Evolutionary conservation across 2,329 filamentous ascomycete species (phyloP).

Genomic region (Penicillium frequentans): DNA sequence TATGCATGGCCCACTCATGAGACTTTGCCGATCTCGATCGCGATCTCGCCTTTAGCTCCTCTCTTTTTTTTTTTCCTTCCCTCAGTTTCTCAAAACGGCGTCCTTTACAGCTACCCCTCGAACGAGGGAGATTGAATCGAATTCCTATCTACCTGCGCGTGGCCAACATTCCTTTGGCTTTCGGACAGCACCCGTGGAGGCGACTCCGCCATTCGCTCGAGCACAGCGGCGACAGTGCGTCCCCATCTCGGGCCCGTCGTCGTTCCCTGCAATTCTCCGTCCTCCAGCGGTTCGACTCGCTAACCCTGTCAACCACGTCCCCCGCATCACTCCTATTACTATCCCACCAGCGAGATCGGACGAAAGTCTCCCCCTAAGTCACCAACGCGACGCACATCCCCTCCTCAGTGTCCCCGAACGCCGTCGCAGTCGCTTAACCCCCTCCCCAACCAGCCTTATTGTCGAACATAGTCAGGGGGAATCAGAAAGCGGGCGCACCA

Average conservation of each 20-base stretch:
- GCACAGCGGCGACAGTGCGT: conserved; percentile 26
- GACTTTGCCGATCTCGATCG: neutral
- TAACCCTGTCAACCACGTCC: conserved; percentile 63
- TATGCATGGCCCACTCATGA: neutral
- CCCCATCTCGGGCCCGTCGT: conserved; percentile 22
- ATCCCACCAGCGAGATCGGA: conserved; percentile 37
- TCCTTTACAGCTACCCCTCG: conserved; percentile 17
- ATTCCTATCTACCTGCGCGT: conserved; percentile 7
- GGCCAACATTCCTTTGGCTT: conserved; percentile 4
- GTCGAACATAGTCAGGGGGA: conserved; percentile 50
- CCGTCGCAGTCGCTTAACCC: conserved; percentile 54
- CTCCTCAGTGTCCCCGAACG: conserved; percentile 59
- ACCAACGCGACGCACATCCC: conserved; percentile 53
- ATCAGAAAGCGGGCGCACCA: conserved; percentile 52
- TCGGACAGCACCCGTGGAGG: conserved; percentile 16
- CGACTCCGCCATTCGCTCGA: conserved; percentile 17
- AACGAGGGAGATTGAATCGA: conserved; percentile 14
- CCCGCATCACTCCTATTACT: conserved; percentile 52
- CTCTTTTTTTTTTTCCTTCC: neutral
- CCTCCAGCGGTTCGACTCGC: conserved; percentile 55
- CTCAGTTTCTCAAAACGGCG: conserved; percentile 23
- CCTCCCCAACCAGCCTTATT: conserved; percentile 46
- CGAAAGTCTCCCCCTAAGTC: conserved; percentile 35
- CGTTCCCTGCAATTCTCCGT: conserved; percentile 28
- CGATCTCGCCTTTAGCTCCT: neutral